A percentile compares a stretch with the other conserved stretches of the same genome.
Evolutionary conservation across 2,329 filamentous ascomycete species (phyloP).

Genomic region (Trichophyton mentagrophytes): DNA sequence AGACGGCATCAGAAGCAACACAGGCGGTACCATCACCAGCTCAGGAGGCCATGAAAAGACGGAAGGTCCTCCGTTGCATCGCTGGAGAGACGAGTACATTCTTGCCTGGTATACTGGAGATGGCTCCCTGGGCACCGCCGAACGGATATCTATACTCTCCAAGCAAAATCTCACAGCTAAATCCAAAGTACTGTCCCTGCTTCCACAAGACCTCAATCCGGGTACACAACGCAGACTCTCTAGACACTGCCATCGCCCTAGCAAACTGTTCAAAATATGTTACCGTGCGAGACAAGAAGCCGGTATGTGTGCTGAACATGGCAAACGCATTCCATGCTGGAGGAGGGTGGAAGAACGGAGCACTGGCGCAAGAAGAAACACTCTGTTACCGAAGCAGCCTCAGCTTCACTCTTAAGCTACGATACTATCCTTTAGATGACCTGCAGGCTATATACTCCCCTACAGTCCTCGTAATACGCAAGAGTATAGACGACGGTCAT

Average conservation of each 20-base stretch:
- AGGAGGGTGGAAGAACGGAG: slow-evolving; percentile 52
- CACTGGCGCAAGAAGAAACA: slow-evolving; percentile 55
- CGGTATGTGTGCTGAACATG: slow-evolving; percentile 53
- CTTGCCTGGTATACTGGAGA: slow-evolving; percentile 37
- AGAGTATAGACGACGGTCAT: slow-evolving; percentile 37
- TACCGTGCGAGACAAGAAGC: slow-evolving; percentile 20
- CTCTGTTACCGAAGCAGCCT: slow-evolving; percentile 50
- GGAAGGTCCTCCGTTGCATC: slow-evolving; percentile 27
- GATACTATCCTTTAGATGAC: slow-evolving; percentile 43
- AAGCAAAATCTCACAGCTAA: slow-evolving; percentile 29
- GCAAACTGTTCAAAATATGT: slow-evolving; percentile 15
- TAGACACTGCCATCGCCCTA: slow-evolving; percentile 42
- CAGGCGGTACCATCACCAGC: neutral
- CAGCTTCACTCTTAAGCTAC: slow-evolving; percentile 25
- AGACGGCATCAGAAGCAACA: neutral
- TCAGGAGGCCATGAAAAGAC: neutral
- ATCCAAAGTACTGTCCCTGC: slow-evolving; percentile 33
- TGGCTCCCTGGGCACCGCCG: slow-evolving; percentile 31
- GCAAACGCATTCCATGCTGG: slow-evolving; percentile 46
- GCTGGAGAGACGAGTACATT: slow-evolving; percentile 38
- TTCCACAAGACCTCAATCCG: slow-evolving; percentile 28
- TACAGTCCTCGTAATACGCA: slow-evolving; percentile 46
- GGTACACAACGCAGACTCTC: slow-evolving; percentile 46
- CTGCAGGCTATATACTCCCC: slow-evolving; percentile 47
- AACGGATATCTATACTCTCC: slow-evolving; percentile 30